Evolutionary conservation across 352 stramenopile genomes (phyloP), one percentile per base, ranked within the genome.

Genomic region (Phytophthora parvispora): DNA sequence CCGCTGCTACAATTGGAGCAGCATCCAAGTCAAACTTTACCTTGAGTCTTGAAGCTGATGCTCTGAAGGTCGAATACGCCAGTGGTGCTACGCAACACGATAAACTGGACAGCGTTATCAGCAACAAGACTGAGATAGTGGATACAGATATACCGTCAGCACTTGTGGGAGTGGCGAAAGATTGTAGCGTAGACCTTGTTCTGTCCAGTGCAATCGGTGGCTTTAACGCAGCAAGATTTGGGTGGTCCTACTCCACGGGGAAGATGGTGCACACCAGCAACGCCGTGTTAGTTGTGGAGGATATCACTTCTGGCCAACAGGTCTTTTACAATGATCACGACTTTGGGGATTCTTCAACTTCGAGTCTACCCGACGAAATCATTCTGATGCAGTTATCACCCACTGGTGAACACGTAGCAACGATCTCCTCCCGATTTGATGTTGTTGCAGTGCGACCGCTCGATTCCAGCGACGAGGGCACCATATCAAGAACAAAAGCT

Each of bases 11-110:
- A 2, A 61, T 63, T 15, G 40, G 67, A 22, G 58, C 66, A 40
- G 68, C 65, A 4, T 70, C 66, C n/a, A 84, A 86, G 45, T 40
- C 67, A 9, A 80, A 67, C 34, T 79, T 86, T 27, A 62, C 54
- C 3, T 59, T 86, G 34, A 66, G 60, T 34, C 54, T 88, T 13
- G 77, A 74, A 24, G 60, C 64, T n/a, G 78, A 86, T 15, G 67
- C 77, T 34, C 51, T 88, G 2, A 80, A 70, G 38, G 42, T 74
- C 36, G 27, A 27, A 61, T 61, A 29, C 18, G n/a, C 2, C 10
- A 55, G 16, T 62, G 42, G 58, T 24, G 25, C 4, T 47, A 40
- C 6, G 13, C 29, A 59, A 32, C 24, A 24, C 52, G 54, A 47
- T 10, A 38, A 38, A 31, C 2, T 48, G 64, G 47, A 54, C 36